Conservation (phyloP, 1,139 yeast species). For the Debaryomyces singareniensis region DNA sequence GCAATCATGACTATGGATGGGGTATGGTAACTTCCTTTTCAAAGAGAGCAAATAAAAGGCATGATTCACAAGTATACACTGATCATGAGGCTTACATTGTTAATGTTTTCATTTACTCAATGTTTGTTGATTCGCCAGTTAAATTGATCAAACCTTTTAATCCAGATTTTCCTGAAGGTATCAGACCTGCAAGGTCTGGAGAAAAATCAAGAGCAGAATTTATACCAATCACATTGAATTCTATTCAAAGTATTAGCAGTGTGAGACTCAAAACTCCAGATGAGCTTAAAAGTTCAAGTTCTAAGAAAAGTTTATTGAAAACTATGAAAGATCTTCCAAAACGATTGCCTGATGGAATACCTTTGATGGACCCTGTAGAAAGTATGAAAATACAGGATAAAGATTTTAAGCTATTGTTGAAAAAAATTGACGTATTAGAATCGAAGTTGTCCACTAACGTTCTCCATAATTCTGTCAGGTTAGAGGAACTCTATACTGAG, state of each 20-base stretch:
- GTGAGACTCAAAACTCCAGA: constrained; percentile 78
- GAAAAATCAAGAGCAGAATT: constrained; percentile 72
- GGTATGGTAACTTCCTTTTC: constrained; percentile 77
- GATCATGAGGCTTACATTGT: constrained; percentile 89
- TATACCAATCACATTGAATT: constrained; percentile 76
- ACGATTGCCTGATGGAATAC: constrained; percentile 85
- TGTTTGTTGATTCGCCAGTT: constrained; percentile 73
- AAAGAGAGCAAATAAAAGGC: constrained; percentile 61
- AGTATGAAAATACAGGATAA: constrained; percentile 87
- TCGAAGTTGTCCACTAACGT: constrained; percentile 67
- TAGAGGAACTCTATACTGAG: constrained; percentile 54
- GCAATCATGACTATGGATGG: constrained; percentile 80
- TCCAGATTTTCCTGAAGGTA: constrained; percentile 80
- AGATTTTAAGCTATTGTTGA: constrained; percentile 62
- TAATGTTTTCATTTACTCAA: constrained; percentile 73
- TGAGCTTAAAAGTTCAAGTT: constrained; percentile 64
- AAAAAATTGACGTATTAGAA: constrained; percentile 78
- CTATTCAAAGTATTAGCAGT: constrained; percentile 70
- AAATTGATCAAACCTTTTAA: constrained; percentile 64
- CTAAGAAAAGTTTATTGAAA: constrained; percentile 68
- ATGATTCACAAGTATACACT: constrained; percentile 44
- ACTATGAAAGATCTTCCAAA: constrained; percentile 74
- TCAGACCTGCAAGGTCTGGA: constrained; percentile 70
- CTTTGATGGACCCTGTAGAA: constrained; percentile 80
- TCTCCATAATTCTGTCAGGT: constrained; percentile 56